These are phyloP conservation scores for Irpex sp. DNA, from an alignment of 1,284 basidiomycete genomes.

Conservation along the genomic window DNA sequence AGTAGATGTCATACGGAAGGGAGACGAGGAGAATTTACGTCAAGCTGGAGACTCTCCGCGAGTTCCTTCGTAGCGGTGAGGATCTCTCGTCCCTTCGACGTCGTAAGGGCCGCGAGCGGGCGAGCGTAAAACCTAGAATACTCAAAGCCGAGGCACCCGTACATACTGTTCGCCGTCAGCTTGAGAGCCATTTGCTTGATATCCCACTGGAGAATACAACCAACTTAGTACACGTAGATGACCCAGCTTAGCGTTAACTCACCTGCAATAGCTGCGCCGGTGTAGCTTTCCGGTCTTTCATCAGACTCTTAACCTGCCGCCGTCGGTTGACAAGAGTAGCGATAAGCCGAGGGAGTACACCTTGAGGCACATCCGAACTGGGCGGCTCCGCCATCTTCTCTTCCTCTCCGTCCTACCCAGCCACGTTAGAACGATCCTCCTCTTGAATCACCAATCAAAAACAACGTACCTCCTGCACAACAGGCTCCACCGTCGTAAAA, in stretches of 20 bases:
- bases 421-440: neutral
- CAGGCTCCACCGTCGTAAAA: conserved; percentile 91
- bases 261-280: conserved; percentile 86
- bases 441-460: no score
- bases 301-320: conserved; percentile 87
- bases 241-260: no score
- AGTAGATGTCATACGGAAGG: neutral
- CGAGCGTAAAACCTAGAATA: conserved; percentile 97
- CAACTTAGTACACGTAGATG: no score
- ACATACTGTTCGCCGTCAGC: conserved; percentile 99
- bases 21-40: conserved; percentile 49
- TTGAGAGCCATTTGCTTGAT: conserved; percentile 98
- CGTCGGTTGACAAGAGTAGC: conserved; percentile 90
- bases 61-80: conserved; percentile 91
- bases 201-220: no score
- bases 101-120: conserved; percentile 93
- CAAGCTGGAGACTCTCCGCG: conserved; percentile 86
- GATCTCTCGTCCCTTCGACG: conserved; percentile 98
- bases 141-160: conserved; percentile 98
- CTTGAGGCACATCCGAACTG: conserved; percentile 67
- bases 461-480: conserved; percentile 55
- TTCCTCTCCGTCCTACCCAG: conserved; percentile 55
- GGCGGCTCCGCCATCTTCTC: conserved; percentile 92
- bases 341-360: conserved; percentile 94
- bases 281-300: conserved; percentile 86